Percentiles rank a stretch among this genome's conserved stretches.
phyloP scores from a whole-genome alignment of 129 eudicot genomes.

The Ambrosia trifida region DNA sequence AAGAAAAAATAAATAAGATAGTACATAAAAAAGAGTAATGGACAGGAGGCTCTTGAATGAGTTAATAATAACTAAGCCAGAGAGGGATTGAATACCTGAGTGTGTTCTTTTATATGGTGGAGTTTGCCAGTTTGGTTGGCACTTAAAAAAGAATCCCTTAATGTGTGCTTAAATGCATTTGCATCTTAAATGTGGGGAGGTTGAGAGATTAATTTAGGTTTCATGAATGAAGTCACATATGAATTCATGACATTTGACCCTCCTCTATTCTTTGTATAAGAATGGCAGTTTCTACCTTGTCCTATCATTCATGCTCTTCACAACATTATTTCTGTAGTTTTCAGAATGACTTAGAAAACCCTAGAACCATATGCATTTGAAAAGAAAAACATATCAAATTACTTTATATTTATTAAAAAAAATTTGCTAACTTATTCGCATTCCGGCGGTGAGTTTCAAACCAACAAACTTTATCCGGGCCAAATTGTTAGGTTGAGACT shows the following conservation, averaged over 20 bases:
- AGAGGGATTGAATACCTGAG: slow-evolving; percentile 39
- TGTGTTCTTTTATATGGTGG: slow-evolving; percentile 32
- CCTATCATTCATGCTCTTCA: slow-evolving; percentile 14
- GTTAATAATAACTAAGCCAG: slow-evolving; percentile 41
- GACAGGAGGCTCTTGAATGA: slow-evolving; percentile 41
- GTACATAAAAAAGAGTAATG: slow-evolving; percentile 39
- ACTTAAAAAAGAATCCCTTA: slow-evolving; percentile 37
- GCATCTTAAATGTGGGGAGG: slow-evolving; percentile 36
- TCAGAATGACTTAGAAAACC: neutral
- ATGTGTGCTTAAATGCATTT: slow-evolving; percentile 45
- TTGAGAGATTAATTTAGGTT: slow-evolving; percentile 40
- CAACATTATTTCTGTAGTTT: neutral
- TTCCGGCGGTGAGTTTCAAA: neutral
- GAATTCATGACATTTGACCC: slow-evolving; percentile 41
- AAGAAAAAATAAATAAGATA: slow-evolving; percentile 27
- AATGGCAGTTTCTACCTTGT: slow-evolving; percentile 5
- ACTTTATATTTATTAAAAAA: neutral
- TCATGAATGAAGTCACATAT: slow-evolving; percentile 43
- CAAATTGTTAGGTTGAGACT: neutral
- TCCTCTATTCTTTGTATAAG: slow-evolving; percentile 30
- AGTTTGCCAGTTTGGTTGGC: slow-evolving; percentile 50
- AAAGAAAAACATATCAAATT: neutral
- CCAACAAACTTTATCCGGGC: neutral
- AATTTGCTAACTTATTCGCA: neutral
- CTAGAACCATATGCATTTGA: neutral